These are phyloP conservation scores for Astrephomene gubernaculifera DNA, from an alignment of 139 green algal species.

Conservation along the genomic window DNA sequence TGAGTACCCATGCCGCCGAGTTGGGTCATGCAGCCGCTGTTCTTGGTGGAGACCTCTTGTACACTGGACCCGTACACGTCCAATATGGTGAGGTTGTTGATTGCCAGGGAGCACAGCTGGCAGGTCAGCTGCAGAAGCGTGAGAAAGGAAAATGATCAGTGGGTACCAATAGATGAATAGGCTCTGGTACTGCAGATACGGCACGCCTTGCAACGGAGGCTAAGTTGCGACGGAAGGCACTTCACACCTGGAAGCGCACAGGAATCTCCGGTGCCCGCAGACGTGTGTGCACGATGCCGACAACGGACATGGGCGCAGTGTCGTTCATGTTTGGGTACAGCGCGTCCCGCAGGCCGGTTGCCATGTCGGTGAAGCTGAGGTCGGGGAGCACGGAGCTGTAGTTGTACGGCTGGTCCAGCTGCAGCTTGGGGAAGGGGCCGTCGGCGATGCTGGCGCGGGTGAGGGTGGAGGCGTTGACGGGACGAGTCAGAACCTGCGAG, in stretches of 20 bases:
- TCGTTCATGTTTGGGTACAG: not conserved
- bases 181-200: too few species aligned
- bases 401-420: not conserved
- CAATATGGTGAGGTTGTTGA: not conserved
- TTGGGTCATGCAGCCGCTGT: not conserved
- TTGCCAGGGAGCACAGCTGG: not conserved
- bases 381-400: not conserved
- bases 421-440: not conserved
- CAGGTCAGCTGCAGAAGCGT: not conserved
- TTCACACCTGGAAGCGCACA: too few species aligned
- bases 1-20: not conserved
- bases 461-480: not conserved
- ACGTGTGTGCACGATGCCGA: not conserved
- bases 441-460: not conserved
- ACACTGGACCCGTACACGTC: not conserved
- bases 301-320: not conserved
- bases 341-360: not conserved
- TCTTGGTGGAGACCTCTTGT: not conserved
- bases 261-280: not conserved
- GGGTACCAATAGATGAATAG: too few species aligned
- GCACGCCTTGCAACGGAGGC: too few species aligned
- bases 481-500: slow-evolving; percentile 14
- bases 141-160: too few species aligned
- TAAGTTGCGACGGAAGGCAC: not conserved
- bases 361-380: not conserved